Evolutionary conservation across 192 early-diverging fungal genomes (phyloP).

Genomic region (Coemansia sp.): DNA sequence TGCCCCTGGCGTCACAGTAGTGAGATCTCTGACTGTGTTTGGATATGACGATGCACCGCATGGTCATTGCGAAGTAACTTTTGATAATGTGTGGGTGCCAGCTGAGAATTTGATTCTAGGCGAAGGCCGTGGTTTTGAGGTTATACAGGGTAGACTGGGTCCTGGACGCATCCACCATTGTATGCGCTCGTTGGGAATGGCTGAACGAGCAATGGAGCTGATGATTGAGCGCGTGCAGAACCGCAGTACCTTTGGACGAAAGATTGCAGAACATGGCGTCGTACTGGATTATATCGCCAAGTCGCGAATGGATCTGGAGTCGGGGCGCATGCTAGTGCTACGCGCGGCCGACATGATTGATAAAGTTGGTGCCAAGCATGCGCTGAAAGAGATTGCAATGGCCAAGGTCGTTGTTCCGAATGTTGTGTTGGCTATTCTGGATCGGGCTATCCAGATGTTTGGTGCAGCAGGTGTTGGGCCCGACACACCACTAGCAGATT

Average conservation of each 20-base stretch:
- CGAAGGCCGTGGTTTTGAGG: slow-evolving; percentile 97
- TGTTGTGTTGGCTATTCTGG: slow-evolving; percentile 73
- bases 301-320: slow-evolving; percentile 89
- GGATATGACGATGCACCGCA: slow-evolving; percentile 96
- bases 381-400: slow-evolving; percentile 94
- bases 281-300: slow-evolving; percentile 77
- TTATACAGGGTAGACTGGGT: slow-evolving; percentile 95
- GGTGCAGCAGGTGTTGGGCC: slow-evolving; percentile 90
- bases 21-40: slow-evolving; percentile 84
- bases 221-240: slow-evolving; percentile 81
- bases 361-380: slow-evolving; percentile 78
- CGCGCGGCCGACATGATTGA: slow-evolving; percentile 92
- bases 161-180: slow-evolving; percentile 97
- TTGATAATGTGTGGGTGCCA: slow-evolving; percentile 87
- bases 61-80: slow-evolving; percentile 93
- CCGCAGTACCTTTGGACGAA: slow-evolving; percentile 86
- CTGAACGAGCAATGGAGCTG: slow-evolving; percentile 85
- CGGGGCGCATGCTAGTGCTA: slow-evolving; percentile 89
- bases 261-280: slow-evolving; percentile 80
- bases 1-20: slow-evolving; percentile 78
- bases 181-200: slow-evolving; percentile 93
- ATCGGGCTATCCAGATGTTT: slow-evolving; percentile 90
- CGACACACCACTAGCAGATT: slow-evolving; percentile 80
- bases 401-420: slow-evolving; percentile 90
- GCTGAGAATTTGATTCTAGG: slow-evolving; percentile 86